Conservation (phyloP, 306 rosid species). For the Castanospermum australe region DNA sequence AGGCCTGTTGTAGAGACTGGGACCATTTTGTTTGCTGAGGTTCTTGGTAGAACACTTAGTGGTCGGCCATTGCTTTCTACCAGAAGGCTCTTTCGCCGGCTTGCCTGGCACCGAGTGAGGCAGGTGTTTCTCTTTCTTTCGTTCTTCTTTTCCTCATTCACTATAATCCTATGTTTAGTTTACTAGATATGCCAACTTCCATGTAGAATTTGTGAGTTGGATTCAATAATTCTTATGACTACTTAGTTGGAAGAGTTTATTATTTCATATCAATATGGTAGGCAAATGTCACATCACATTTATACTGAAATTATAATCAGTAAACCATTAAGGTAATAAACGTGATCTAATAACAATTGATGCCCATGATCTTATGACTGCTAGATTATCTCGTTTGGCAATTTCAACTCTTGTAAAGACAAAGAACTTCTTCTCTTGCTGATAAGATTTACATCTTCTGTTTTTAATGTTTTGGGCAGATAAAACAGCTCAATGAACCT, state of each 20-base stretch:
- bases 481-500: conserved; percentile 79
- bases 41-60: conserved; percentile 91
- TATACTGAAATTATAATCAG: not conserved
- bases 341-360: not conserved
- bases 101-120: conserved; percentile 97
- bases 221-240: conserved; percentile 17
- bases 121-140: conserved; percentile 83
- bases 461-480: conserved; percentile 53
- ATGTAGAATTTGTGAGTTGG: conserved; percentile 14
- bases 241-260: conserved; percentile 7
- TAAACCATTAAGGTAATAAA: not conserved
- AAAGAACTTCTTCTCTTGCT: not conserved
- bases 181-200: conserved; percentile 20
- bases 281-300: not conserved
- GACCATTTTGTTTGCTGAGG: conserved; percentile 88
- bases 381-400: conserved; percentile 4
- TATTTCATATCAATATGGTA: not conserved
- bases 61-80: conserved; percentile 94
- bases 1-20: conserved; percentile 84
- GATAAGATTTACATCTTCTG: conserved; percentile 17
- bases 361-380: conserved; percentile 12
- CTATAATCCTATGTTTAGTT: conserved; percentile 18
- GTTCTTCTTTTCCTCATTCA: conserved; percentile 2
- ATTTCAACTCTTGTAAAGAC: not conserved
- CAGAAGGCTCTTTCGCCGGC: conserved; percentile 73